Evolutionary conservation across 2,329 filamentous ascomycete genomes (phyloP).

Genomic region (Fulvia fulva): DNA sequence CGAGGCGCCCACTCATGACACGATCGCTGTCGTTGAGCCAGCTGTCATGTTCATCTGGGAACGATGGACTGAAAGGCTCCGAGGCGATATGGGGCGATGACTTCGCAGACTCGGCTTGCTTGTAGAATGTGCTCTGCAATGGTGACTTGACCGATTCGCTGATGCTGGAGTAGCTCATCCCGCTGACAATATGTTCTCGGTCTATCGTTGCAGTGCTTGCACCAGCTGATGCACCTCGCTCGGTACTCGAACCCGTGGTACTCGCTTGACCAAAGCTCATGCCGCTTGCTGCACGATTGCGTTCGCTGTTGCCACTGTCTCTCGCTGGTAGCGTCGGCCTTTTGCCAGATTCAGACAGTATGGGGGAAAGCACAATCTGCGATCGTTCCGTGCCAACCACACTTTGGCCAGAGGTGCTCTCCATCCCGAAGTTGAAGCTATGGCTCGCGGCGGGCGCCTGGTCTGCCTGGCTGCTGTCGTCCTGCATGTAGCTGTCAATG

Average conservation of each 20-base stretch:
- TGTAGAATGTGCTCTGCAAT: neutral
- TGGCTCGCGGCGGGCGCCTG: constrained; percentile 1
- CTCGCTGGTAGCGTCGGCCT: constrained; percentile 18
- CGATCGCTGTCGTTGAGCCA: neutral
- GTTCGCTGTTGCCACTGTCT: constrained; percentile 26
- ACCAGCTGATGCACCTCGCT: neutral
- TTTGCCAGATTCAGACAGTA: constrained; percentile 2
- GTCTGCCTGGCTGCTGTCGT: constrained; percentile 12
- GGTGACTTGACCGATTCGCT: constrained; percentile 5
- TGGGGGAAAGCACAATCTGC: constrained; percentile 6
- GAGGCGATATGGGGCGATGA: neutral
- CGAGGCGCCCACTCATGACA: neutral
- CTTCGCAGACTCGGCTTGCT: neutral
- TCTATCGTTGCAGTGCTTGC: neutral
- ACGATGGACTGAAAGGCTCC: neutral
- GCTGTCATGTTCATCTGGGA: neutral
- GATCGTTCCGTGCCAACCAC: neutral
- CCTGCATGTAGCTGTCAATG: constrained; percentile 23
- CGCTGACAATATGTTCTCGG: constrained; percentile 6
- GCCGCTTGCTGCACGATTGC: constrained; percentile 22
- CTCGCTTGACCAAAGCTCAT: constrained; percentile 16
- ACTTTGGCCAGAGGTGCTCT: neutral
- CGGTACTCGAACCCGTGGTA: neutral
- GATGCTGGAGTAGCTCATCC: constrained; percentile 9
- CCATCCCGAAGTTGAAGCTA: neutral